These are phyloP conservation scores for Naganishia friedmannii DNA, from an alignment of 768 basidiomycete genomes.

Conservation along the genomic window DNA sequence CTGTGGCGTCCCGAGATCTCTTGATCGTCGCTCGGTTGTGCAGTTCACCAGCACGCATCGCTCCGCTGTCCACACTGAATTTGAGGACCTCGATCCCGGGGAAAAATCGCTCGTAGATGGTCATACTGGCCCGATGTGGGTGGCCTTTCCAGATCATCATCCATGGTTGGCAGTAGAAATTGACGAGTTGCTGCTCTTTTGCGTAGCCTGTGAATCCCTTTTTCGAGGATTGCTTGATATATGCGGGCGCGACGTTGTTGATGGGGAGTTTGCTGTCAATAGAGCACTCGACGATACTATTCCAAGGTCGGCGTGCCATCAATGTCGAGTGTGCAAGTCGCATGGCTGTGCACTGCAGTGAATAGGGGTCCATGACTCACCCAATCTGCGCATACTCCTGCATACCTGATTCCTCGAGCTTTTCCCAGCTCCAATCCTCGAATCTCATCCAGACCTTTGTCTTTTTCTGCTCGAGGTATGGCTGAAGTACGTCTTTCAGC, in stretches of 20 bases:
- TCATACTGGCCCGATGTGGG: conserved; percentile 4
- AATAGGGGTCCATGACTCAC: background rate
- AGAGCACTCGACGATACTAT: conserved; percentile 8
- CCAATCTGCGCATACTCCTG: conserved; percentile 7
- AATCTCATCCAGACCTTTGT: conserved; percentile 12
- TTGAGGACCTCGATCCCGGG: conserved; percentile 6
- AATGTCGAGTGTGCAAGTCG: background rate
- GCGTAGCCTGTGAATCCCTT: background rate
- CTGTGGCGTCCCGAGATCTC: background rate
- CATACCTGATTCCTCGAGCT: background rate
- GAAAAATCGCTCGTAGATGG: conserved; percentile 21
- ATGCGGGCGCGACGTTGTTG: background rate
- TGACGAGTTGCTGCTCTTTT: conserved; percentile 4
- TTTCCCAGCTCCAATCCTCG: conserved; percentile 13
- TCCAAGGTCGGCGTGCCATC: background rate
- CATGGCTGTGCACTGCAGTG: too few relatives aligned
- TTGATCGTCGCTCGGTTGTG: background rate
- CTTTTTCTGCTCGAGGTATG: conserved; percentile 4
- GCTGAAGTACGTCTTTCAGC: background rate
- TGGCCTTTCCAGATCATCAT: conserved; percentile 9
- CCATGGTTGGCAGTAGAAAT: conserved; percentile 6
- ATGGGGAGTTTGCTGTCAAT: background rate
- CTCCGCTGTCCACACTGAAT: background rate
- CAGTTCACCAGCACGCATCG: background rate
- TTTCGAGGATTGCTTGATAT: background rate